A percentile compares a stretch with the other conserved stretches of the same genome.
phyloP scores from a whole-genome alignment of 108 stramenopile genomes.

The Cyclostephanos tholiformis region DNA sequence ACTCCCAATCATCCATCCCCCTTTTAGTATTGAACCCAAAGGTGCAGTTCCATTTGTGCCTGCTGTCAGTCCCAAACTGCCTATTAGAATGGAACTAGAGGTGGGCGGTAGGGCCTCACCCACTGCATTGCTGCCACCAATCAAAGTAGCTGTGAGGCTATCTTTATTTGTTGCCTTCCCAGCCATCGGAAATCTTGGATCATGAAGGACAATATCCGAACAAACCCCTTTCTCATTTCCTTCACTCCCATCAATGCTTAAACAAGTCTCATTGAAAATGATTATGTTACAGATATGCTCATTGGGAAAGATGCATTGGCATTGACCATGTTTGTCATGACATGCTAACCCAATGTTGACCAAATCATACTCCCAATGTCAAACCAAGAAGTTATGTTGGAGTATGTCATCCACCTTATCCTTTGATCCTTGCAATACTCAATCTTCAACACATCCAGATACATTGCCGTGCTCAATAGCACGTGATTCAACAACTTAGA shows the following conservation, averaged over 20 bases:
- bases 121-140: no score
- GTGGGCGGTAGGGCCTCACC: no score
- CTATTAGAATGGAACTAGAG: no score
- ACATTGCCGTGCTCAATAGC: neutral
- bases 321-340: neutral
- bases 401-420: constrained; percentile 3
- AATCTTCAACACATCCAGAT: neutral
- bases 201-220: neutral
- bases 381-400: neutral
- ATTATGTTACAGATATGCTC: neutral
- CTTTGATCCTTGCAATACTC: neutral
- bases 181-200: neutral
- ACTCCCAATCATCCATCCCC: no score
- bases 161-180: neutral
- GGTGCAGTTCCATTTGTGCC: no score
- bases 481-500: neutral
- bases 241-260: constrained; percentile 8
- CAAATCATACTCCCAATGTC: constrained; percentile 10
- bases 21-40: no score
- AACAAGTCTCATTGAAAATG: constrained; percentile 6
- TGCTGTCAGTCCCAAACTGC: no score
- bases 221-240: neutral
- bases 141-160: no score
- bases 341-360: neutral
- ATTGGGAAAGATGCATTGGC: neutral